Evolutionary conservation across 1,284 basidiomycete genomes (phyloP).

Genomic region (Cutaneotrichosporon cutaneum): DNA sequence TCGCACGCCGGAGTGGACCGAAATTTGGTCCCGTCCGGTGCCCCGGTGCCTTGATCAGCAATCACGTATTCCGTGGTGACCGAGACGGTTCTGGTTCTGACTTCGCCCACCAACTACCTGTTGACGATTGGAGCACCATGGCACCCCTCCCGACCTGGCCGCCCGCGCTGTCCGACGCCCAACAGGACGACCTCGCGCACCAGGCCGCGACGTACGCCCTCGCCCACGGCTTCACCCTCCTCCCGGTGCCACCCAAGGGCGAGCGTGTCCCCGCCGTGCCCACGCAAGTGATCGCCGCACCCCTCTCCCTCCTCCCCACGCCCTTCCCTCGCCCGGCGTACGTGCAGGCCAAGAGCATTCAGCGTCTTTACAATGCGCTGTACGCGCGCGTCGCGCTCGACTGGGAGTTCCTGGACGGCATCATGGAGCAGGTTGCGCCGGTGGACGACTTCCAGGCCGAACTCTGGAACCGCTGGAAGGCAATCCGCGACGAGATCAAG

Average conservation of each 20-base stretch:
- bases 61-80: slow-evolving; percentile 3
- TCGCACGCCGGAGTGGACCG: neutral
- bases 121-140: slow-evolving; percentile 14
- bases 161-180: slow-evolving; percentile 62
- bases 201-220: slow-evolving; percentile 81
- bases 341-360: slow-evolving; percentile 65
- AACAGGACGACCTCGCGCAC: slow-evolving; percentile 62
- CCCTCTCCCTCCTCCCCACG: slow-evolving; percentile 80
- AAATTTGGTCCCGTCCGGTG: neutral
- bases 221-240: slow-evolving; percentile 77
- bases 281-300: slow-evolving; percentile 79
- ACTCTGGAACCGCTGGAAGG: slow-evolving; percentile 83
- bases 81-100: neutral
- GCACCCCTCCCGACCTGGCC: slow-evolving; percentile 63
- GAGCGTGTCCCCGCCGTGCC: slow-evolving; percentile 54
- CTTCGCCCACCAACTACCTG: neutral
- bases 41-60: neutral
- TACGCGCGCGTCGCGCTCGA: slow-evolving; percentile 84
- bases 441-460: slow-evolving; percentile 85
- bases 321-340: slow-evolving; percentile 79
- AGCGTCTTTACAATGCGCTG: slow-evolving; percentile 76
- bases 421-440: slow-evolving; percentile 80
- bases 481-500: slow-evolving; percentile 62
- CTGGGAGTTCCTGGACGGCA: slow-evolving; percentile 70
- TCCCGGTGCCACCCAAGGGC: slow-evolving; percentile 57